phyloP scores from a whole-genome alignment of 2,329 filamentous ascomycete species.

The Dothideomycetidae sp. region DNA sequence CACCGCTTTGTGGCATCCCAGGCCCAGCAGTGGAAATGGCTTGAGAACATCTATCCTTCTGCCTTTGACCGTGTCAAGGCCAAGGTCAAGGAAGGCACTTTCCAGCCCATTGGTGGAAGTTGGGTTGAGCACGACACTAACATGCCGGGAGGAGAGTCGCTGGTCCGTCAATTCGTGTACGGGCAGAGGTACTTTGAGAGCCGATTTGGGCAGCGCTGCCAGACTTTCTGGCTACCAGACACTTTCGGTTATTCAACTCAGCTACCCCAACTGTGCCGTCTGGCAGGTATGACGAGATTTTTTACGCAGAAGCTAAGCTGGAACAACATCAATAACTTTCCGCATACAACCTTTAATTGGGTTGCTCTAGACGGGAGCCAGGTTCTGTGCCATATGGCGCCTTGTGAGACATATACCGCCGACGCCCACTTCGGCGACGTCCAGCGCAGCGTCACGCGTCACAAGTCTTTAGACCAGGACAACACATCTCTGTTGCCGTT shows the following conservation, averaged over 20 bases:
- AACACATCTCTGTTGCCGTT: slow-evolving; percentile 82
- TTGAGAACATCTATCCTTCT: slow-evolving; percentile 75
- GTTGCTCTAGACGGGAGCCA: slow-evolving; percentile 89
- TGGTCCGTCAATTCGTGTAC: slow-evolving; percentile 88
- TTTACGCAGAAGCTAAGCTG: slow-evolving; percentile 97
- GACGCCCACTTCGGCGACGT: slow-evolving; percentile 92
- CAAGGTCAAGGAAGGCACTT: slow-evolving; percentile 79
- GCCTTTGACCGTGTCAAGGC: slow-evolving; percentile 81
- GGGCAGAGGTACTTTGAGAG: slow-evolving; percentile 91
- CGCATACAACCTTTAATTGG: slow-evolving; percentile 98
- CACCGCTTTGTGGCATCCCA: slow-evolving; percentile 85
- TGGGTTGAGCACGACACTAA: slow-evolving; percentile 99
- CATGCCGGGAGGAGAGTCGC: slow-evolving; percentile 84
- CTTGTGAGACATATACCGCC: slow-evolving; percentile 87
- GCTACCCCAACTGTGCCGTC: slow-evolving; percentile 78
- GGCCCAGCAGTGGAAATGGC: slow-evolving; percentile 96
- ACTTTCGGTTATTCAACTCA: slow-evolving; percentile 97
- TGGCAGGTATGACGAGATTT: slow-evolving; percentile 93
- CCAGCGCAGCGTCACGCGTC: slow-evolving; percentile 72
- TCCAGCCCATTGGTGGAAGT: slow-evolving; percentile 90
- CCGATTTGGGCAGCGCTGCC: slow-evolving; percentile 74
- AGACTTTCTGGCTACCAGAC: slow-evolving; percentile 94
- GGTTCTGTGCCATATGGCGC: slow-evolving; percentile 95
- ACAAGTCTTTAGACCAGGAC: slow-evolving; percentile 93
- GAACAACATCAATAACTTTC: slow-evolving; percentile 99